Conservation (phyloP, 2,329 filamentous ascomycete species). For the Aspergillus fructus region DNA sequence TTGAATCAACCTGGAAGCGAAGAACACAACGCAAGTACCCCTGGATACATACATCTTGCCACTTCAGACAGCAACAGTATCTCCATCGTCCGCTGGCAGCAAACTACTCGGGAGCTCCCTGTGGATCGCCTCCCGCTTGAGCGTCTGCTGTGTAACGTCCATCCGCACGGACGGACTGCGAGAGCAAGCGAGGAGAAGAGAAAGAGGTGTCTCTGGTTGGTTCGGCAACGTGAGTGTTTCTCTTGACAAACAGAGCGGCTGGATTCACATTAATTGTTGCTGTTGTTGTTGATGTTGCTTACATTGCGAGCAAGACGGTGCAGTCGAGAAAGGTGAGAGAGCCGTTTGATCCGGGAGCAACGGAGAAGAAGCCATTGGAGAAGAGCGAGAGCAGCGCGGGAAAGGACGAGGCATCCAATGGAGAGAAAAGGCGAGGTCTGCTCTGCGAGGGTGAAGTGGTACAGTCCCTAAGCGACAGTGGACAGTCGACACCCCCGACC, state of each 20-base stretch:
- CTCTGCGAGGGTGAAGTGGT: slow-evolving; percentile 3
- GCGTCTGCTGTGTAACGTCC: slow-evolving; percentile 4
- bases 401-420: slow-evolving; percentile 8
- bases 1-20: not conserved
- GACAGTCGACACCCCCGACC: too few relatives aligned
- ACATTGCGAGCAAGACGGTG: not conserved
- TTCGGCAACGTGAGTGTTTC: not conserved
- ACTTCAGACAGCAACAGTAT: not conserved
- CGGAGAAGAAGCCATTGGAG: not conserved
- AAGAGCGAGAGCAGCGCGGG: not conserved
- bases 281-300: not conserved
- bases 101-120: slow-evolving; percentile 8
- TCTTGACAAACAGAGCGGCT: not conserved
- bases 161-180: slow-evolving; percentile 5
- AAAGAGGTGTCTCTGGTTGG: not conserved
- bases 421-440: not conserved
- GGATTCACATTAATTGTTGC: not conserved
- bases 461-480: not conserved
- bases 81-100: not conserved
- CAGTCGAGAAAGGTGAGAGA: not conserved
- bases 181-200: not conserved
- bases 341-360: not conserved
- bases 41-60: not conserved
- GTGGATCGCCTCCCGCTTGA: slow-evolving; percentile 7
- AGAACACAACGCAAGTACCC: not conserved